Percentiles rank a stretch among this genome's conserved stretches.
These are phyloP conservation scores for Trichoderma endophyticum DNA, from an alignment of 2,329 filamentous ascomycete genomes.

Conservation along the genomic window DNA sequence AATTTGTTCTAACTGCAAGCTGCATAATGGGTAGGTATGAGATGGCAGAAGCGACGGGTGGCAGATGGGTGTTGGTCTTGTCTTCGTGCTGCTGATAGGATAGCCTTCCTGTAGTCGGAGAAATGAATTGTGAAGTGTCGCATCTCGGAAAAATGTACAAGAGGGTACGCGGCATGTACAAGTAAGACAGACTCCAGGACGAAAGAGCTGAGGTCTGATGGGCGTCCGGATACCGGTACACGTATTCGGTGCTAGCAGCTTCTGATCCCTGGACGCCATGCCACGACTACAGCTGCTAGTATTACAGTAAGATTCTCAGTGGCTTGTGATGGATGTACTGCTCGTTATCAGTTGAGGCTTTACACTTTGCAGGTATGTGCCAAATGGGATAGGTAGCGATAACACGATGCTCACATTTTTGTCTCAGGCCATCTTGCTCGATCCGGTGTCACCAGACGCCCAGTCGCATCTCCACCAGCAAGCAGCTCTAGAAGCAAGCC, in stretches of 20 bases:
- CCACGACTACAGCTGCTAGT: neutral
- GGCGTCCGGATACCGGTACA: neutral
- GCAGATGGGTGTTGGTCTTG: neutral
- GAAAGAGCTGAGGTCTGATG: neutral
- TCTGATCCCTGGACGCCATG: neutral
- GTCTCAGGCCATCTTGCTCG: neutral
- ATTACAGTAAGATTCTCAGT: neutral
- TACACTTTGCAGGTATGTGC: neutral
- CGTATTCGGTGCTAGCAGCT: neutral
- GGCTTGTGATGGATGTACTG: neutral
- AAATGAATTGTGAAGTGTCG: constrained; percentile 12
- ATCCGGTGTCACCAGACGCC: neutral
- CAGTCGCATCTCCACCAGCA: neutral
- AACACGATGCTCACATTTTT: neutral
- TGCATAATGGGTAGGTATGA: neutral
- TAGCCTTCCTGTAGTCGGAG: neutral
- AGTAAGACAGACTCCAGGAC: neutral
- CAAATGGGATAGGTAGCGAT: neutral
- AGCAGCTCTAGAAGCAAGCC: neutral
- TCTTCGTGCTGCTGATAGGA: neutral
- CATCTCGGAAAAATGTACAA: constrained; percentile 11
- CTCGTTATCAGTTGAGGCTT: neutral
- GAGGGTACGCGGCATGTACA: neutral
- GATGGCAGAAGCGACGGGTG: neutral
- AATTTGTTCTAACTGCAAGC: neutral